Evolutionary conservation across 768 basidiomycete species (phyloP), one percentile per base, ranked within the genome.

Genomic region (Tephrocybe rancida): DNA sequence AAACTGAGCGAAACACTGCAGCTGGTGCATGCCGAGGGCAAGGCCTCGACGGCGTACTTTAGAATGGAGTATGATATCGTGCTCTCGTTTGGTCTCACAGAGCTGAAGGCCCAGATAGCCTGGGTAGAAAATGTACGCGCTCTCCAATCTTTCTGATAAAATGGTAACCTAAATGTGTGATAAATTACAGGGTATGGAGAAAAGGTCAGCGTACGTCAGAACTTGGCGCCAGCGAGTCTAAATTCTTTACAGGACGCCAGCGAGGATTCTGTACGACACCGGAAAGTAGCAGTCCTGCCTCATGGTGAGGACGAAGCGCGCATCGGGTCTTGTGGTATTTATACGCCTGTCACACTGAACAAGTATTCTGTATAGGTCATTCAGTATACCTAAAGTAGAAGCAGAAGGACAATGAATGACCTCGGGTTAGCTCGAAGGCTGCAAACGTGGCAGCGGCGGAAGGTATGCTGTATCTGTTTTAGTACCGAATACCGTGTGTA

Each of bases 381-480:
- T 60, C 11, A 54, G 46, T 21, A 11, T 9, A 18, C 2, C 16
- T 27, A 14, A 22, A 6, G 37, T 18, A 21, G 18, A 10, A 29
- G 13, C 22, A 30, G 39, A 41, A 22, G n/a, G n/a, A 3, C 6
- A n/a, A 41, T n/a, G n/a, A n/a, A n/a, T n/a, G 21, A 86, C 87
- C 87, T 74, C 91, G 73, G 0, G 87, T 91, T 24, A 95, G 64
- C 67, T 97, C 94, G 63, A 89, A 97, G 0, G 90, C 89, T 10
- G 90, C 87, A 60, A 97, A 96, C 3, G 95, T 97, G 59, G 87
- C 86, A 38, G 85, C 95, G 11, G 93, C 94, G 5, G 95, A 91
- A 13, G 95, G 95, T 62, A 95, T 92, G 69, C 92, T 93, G 58
- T 44, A 14, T 61, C 3, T 26, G n/a, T 30, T 32, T 55, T 19